Evolutionary conservation across 257 asterid species (phyloP).

Genomic region (Ophiorrhiza pumila): DNA sequence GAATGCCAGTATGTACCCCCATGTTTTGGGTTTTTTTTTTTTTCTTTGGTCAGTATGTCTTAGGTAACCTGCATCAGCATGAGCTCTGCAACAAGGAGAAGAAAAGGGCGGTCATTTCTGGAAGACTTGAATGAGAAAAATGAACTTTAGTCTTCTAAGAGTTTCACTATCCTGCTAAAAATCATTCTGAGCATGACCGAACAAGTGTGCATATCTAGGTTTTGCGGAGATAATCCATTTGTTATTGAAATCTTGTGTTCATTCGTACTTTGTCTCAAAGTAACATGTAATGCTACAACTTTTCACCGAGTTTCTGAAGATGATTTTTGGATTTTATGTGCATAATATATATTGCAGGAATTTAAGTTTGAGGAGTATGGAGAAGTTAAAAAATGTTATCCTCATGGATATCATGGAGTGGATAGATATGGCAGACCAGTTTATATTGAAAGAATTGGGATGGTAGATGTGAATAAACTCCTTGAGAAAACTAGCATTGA

Average conservation of each 20-base stretch:
- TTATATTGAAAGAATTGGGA: conserved; percentile 71
- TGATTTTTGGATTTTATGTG: background rate
- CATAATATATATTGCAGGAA: conserved; percentile 41
- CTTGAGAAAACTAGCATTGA: conserved; percentile 55
- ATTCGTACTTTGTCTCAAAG: background rate
- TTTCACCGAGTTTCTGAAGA: too few relatives aligned
- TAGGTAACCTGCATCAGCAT: background rate
- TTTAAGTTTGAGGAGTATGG: conserved; percentile 48
- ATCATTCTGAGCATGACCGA: too few relatives aligned
- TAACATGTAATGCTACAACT: too few relatives aligned
- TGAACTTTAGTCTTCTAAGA: background rate
- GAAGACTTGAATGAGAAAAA: background rate
- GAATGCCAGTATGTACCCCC: background rate
- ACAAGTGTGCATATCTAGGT: background rate
- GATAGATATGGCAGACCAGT: conserved; percentile 71
- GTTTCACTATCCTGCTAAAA: background rate
- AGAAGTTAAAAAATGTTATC: conserved; percentile 61
- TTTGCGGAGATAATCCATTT: background rate
- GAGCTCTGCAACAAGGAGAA: background rate
- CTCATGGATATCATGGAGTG: conserved; percentile 82
- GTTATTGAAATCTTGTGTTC: background rate
- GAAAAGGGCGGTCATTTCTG: background rate
- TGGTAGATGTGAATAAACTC: conserved; percentile 44
- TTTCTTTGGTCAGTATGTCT: background rate
- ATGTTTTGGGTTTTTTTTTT: background rate